Evolutionary conservation across 2,329 filamentous ascomycete genomes (phyloP), one percentile per base, ranked within the genome.

Genomic region (Fusarium lateritium): DNA sequence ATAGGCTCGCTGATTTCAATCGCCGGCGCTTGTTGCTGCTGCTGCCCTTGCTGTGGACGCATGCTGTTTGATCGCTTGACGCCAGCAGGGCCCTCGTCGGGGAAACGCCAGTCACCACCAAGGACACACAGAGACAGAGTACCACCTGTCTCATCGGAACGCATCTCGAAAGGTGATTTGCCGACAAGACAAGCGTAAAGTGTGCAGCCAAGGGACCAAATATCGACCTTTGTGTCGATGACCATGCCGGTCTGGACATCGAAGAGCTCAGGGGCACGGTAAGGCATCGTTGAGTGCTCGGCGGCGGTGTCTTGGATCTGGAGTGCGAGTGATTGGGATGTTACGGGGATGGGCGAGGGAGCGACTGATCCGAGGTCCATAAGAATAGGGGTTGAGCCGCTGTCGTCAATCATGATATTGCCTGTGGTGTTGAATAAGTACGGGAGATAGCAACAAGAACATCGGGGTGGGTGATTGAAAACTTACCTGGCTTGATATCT

Each of bases 321-420:
- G 47, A 99, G 89, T 44, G 96, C 96, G 56, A 97, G 86, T 4
- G 94, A 97, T 65, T 95, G 91, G 19, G 93, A 96, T 6, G 95
- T 97, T 72, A 98, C 95, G 26, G 93, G 89, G 59, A 94, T 93
- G 2, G 96, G 96, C 3, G 93, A 94, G 19, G 92, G 92, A 40
- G 94, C 92, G 58, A 99, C 85, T 59, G 94, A 98, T 68, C 96
- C 96, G 24, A 99, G 89, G 78, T 99, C 96, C 96, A 99, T 99
- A 36, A 99, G 88, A 74, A 99, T 96, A 4, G 96, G 95, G 31
- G 90, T 91, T 62, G 90, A 88, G 72, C 96, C 96, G 74, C 94
- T 90, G 78, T 98, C 95, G 71, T 93, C 92, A 72, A 99, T 97
- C 96, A 99, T 99, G 77, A 99, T 97, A 82, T 99, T 99, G 61